Percentiles rank a stretch among this genome's conserved stretches.
Evolutionary conservation across 495 filamentous ascomycete species (phyloP).

Genomic region (Oidiodendron maius): DNA sequence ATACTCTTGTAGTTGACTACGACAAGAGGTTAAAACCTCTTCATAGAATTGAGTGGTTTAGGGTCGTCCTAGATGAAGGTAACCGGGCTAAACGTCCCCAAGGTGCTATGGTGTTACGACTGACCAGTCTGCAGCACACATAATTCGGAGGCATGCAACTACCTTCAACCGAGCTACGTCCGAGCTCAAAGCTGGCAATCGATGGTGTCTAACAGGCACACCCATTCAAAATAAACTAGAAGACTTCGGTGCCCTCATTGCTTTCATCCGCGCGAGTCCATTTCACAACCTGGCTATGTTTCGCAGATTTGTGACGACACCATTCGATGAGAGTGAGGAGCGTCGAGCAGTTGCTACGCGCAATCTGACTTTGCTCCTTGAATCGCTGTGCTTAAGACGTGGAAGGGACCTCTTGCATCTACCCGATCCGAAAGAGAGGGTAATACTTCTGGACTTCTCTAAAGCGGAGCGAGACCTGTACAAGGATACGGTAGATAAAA

Average conservation of each 20-base stretch:
- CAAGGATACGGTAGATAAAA: too few species aligned
- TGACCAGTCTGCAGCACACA: conserved; percentile 40
- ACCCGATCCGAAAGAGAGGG: conserved; percentile 13
- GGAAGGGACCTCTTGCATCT: conserved; percentile 30
- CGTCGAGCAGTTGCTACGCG: conserved; percentile 8
- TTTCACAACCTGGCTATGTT: conserved; percentile 28
- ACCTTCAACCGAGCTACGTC: conserved; percentile 62
- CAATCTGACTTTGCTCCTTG: conserved; percentile 27
- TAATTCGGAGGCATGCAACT: conserved; percentile 69
- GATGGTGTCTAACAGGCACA: conserved; percentile 79
- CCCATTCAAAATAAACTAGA: conserved; percentile 56
- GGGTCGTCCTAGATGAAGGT: conserved; percentile 84
- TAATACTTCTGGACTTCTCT: not conserved
- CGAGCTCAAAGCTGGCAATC: conserved; percentile 61
- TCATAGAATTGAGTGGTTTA: conserved; percentile 65
- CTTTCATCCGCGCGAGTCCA: conserved; percentile 35
- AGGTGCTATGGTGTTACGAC: not conserved
- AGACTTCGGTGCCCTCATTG: conserved; percentile 39
- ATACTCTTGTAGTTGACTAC: too few species aligned
- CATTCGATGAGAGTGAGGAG: conserved; percentile 10
- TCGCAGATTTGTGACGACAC: conserved; percentile 23
- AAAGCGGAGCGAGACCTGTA: not conserved
- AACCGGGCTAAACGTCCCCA: not conserved
- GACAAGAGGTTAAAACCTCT: conserved; percentile 35
- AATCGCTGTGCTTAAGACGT: conserved; percentile 31